Percentiles rank a stretch among this genome's conserved stretches.
Conservation (phyloP, 129 eudicot species). For the Cynara cardunculus region DNA sequence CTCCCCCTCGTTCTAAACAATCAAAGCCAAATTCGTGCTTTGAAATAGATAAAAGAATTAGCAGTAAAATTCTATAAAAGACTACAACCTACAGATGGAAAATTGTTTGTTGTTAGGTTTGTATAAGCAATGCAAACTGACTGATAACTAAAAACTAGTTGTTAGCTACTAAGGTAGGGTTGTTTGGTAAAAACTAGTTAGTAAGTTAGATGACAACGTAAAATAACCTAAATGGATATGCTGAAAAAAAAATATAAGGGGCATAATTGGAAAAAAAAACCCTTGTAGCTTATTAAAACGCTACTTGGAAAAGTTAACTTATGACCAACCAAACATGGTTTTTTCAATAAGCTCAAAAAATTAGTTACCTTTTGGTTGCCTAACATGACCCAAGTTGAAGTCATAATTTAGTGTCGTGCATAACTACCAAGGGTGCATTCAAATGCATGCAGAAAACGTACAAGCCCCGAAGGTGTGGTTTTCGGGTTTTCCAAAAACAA, state of each 20-base stretch:
- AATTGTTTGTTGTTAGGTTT: not conserved
- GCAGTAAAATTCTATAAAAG: not conserved
- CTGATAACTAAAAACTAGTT: not conserved
- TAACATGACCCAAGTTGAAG: not conserved
- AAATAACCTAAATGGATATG: not conserved
- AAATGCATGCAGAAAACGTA: not conserved
- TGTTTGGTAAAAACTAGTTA: not conserved
- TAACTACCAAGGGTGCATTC: not conserved
- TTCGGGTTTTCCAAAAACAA: not conserved
- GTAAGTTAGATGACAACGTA: not conserved
- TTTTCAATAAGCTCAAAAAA: not conserved
- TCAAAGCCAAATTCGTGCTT: not conserved
- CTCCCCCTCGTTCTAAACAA: not conserved
- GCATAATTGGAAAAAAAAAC: not conserved
- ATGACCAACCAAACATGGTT: not conserved
- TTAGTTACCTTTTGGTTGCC: not conserved
- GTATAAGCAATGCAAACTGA: not conserved
- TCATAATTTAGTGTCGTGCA: no score
- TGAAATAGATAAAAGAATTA: not conserved
- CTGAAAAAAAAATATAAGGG: not conserved
- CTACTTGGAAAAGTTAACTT: not conserved
- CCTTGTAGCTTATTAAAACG: not conserved
- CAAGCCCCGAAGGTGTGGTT: not conserved
- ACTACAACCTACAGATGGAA: not conserved
- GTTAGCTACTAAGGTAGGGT: not conserved